Base-by-base conservation (phyloP, 352 stramenopile genomes). In the Lagenidium giganteum region DNA sequence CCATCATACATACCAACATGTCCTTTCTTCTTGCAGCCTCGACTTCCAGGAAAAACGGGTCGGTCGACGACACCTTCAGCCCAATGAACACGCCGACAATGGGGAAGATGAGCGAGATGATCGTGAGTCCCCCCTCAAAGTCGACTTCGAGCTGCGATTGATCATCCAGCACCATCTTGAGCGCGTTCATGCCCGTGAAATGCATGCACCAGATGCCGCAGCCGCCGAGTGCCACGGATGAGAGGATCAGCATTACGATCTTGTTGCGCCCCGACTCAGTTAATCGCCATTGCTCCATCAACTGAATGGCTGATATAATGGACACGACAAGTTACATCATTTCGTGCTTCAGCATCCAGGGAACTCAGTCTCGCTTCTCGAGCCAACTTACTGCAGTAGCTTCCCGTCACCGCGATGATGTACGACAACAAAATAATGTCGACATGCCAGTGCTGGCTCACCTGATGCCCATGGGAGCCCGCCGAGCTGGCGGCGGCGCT, bases 181-280 rank as follows among this genome's bases (percentile, higher is more conserved):
- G 52, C 11, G 74, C 71, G 18, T 69, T 67, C 71, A 87, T 87
- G 20, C 75, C 75, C 4, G 72, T 78, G 43, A 87, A 85, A n/a
- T 87, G 75, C 70, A 78, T 85, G 55, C 50, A 61, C 75, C 71
- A 87, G 38, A 87, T 85, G 16, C 69, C 71, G 30, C 69, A 79
- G 3, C 71, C 75, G 20, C 74, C 71, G n/a, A 87, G 47, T 1
- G 63, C 51, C 20, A 80, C 16, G 0, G 69, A 53, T 3, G 74
- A 67, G 0, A 79, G 16, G 1, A 64, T 3, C n/a, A 87, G 51
- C 22, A 84, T 50, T 2, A 71, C 14, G 20, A 62, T 22, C 45
- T 81, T 81, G 9, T 58, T 42, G 6, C 40, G 57, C 4, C 34
- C 45, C 7, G 42, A 58, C 26, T 65, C 58, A 24, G 65, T 52